A percentile compares a stretch with the other conserved stretches of the same genome.
These are phyloP conservation scores for Harrya chromipes DNA, from an alignment of 768 basidiomycete species.

Conservation along the genomic window DNA sequence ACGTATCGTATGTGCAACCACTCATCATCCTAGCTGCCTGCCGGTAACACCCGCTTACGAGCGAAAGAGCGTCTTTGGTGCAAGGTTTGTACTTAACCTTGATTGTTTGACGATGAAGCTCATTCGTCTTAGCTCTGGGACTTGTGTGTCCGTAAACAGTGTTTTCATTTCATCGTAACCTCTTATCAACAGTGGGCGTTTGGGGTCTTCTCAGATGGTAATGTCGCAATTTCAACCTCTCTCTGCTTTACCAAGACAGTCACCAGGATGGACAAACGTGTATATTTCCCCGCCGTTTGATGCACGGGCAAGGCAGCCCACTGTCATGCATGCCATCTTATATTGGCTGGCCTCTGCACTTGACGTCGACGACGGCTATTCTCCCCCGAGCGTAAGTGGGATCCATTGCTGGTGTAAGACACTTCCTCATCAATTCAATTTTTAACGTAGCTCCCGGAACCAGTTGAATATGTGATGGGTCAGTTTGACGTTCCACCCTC, in stretches of 20 bases:
- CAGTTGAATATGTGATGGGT: conserved; percentile 30
- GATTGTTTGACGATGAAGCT: conserved; percentile 1
- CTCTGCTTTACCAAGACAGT: background rate
- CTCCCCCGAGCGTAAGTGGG: conserved; percentile 21
- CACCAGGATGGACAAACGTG: conserved; percentile 50
- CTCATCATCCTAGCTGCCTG: conserved; percentile 23
- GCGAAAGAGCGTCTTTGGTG: conserved; percentile 59
- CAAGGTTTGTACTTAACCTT: conserved; percentile 39
- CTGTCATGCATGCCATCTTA: conserved; percentile 48
- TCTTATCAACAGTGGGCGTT: conserved; percentile 62
- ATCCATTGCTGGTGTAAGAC: background rate
- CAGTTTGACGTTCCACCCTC: conserved; percentile 25
- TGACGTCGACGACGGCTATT: conserved; percentile 30
- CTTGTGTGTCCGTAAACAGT: conserved; percentile 44
- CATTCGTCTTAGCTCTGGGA: conserved; percentile 44
- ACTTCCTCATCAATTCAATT: background rate
- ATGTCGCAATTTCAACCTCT: background rate
- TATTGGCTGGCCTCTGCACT: conserved; percentile 60
- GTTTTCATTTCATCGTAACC: conserved; percentile 57
- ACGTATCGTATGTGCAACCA: background rate
- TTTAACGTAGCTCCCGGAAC: conserved; percentile 27
- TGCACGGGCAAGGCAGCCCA: conserved; percentile 41
- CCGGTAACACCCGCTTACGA: conserved; percentile 38
- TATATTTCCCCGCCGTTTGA: conserved; percentile 48
- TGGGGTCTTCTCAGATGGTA: conserved; percentile 58